These are phyloP conservation scores for Rhynchospora tenuis DNA, from an alignment of 176 grass and related monocot species.

Conservation along the genomic window DNA sequence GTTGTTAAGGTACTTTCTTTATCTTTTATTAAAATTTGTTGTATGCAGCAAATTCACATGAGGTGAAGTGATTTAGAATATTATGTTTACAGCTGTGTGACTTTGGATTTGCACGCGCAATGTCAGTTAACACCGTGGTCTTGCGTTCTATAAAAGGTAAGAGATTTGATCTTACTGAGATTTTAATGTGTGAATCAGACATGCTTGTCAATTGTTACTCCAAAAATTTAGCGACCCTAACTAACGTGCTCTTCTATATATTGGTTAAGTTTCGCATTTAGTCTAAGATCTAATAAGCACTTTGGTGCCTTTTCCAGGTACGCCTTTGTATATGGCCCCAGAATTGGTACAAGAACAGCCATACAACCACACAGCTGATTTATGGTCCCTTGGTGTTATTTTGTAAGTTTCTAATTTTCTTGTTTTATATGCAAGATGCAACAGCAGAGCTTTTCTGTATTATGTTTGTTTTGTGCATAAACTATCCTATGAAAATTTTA, in stretches of 20 bases:
- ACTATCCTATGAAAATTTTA: not conserved
- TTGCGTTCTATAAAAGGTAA: slow-evolving; percentile 93
- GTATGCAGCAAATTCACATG: not conserved
- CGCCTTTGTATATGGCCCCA: slow-evolving; percentile 98
- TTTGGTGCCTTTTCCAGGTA: slow-evolving; percentile 44
- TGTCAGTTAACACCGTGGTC: slow-evolving; percentile 96
- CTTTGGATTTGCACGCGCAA: slow-evolving; percentile 96
- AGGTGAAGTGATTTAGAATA: slow-evolving; percentile 4
- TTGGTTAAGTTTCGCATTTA: not conserved
- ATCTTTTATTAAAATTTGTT: not conserved
- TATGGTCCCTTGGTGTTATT: slow-evolving; percentile 98
- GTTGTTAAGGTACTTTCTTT: slow-evolving; percentile 73
- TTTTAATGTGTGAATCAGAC: not conserved
- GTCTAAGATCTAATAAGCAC: slow-evolving; percentile 17
- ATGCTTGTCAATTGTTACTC: slow-evolving; percentile 31
- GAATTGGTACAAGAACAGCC: slow-evolving; percentile 96
- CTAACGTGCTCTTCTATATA: not conserved
- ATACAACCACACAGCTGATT: slow-evolving; percentile 92
- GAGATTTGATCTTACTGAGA: slow-evolving; percentile 12
- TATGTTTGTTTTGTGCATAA: not conserved
- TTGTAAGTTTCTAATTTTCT: slow-evolving; percentile 45
- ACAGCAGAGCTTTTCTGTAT: not conserved
- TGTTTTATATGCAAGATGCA: slow-evolving; percentile 6
- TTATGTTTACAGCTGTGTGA: slow-evolving; percentile 70
- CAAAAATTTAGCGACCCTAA: slow-evolving; percentile 36